Base-by-base conservation (phyloP, 805 yeast species). In the Jamesozyma lodderae region DNA sequence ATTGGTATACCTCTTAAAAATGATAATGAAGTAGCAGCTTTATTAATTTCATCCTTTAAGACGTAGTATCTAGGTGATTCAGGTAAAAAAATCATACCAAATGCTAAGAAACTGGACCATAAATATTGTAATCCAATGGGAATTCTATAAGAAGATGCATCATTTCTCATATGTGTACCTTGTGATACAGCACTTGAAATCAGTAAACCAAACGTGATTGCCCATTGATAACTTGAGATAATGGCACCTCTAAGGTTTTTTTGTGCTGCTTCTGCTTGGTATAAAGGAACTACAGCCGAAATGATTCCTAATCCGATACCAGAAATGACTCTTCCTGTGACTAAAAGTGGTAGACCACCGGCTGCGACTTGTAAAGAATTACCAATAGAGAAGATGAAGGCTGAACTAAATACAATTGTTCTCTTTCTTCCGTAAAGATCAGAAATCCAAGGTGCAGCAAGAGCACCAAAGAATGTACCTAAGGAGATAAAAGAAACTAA, bases 51-150 rank as follows among this genome's bases (percentile, higher is more conserved):
- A 57, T 81, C 80, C 48, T 80, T 77, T 50, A 77, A 76, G 10
- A 90, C 84, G 53, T 73, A 77, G 66, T 74, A 88, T 45, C 96
- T 69, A 0, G 96, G 96, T 35, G 90, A 77, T 60, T 88, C 96
- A 1, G 97, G 96, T 24, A 90, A 63, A 32, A 77, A 72, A 30
- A 74, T 52, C 84, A 85, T 79, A 4, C 92, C 92, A 5, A 66
- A 46, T 5, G 81, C 72, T 18, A 85, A 62, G 7, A 77, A 50
- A 7, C 69, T 53, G 0, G 86, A 73, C 84, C 92, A 85, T 4
- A 81, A 56, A 44, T 81, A 76, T 53, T 85, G 94, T 30, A 84
- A 58, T 0, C 82, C 88, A 25, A 83, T 72, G 2, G 94, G 92
- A 4, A 84, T 72, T 44, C 88, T 63, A 55, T 76, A 82, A 18